A percentile compares a stretch with the other conserved stretches of the same genome.
Conservation (phyloP, 2,329 filamentous ascomycete genomes). For the Daldinia eschscholtzii region DNA sequence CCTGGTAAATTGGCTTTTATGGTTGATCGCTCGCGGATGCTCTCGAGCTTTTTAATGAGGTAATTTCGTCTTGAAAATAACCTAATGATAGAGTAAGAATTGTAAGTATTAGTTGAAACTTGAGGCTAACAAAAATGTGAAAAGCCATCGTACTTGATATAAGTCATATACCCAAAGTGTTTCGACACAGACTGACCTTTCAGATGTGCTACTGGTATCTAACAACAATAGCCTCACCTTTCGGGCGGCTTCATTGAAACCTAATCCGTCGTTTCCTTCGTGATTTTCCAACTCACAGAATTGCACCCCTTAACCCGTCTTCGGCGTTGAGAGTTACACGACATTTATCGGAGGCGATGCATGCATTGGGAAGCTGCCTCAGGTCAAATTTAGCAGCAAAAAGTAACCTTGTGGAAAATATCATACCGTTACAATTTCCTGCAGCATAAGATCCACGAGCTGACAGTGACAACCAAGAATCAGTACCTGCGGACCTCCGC, state of each 20-base stretch:
- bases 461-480: conserved; percentile 24
- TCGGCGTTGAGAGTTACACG: conserved; percentile 1
- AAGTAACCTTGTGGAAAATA: conserved; percentile 26
- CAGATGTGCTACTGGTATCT: background rate
- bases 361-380: conserved; percentile 3
- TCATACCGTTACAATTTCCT: conserved; percentile 26
- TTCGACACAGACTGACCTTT: background rate
- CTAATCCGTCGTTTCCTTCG: background rate
- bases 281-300: conserved; percentile 1
- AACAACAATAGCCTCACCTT: background rate
- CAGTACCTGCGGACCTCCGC: conserved; percentile 14
- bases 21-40: background rate
- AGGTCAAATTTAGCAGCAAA: conserved; percentile 36
- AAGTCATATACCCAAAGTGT: background rate
- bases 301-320: background rate
- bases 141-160: background rate
- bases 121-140: background rate
- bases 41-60: background rate
- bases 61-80: background rate
- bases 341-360: background rate
- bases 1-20: background rate
- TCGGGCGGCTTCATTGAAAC: background rate
- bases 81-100: background rate
- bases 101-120: background rate
- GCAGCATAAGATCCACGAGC: conserved; percentile 24